Evolutionary conservation across 192 early-diverging fungal species (phyloP).

Genomic region (Linnemannia schmuckeri): DNA sequence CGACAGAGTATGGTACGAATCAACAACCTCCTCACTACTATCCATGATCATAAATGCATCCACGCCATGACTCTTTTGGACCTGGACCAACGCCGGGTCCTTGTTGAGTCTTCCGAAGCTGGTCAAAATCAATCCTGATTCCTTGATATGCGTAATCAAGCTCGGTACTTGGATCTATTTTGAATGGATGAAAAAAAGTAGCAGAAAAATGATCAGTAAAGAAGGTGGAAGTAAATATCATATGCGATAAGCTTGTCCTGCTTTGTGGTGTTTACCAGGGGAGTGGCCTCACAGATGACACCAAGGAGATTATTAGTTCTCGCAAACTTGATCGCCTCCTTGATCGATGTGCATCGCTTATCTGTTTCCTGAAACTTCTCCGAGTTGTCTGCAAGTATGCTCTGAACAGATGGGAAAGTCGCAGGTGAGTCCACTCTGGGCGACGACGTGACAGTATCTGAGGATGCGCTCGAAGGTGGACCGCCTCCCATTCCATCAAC

Average conservation of each 20-base stretch:
- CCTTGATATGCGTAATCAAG: constrained; percentile 93
- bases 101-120: constrained; percentile 88
- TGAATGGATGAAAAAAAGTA: too few species aligned
- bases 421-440: neutral
- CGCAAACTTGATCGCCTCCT: constrained; percentile 95
- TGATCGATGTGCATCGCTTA: constrained; percentile 76
- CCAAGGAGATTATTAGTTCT: constrained; percentile 93
- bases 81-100: constrained; percentile 64
- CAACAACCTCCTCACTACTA: neutral
- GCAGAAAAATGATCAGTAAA: too few species aligned
- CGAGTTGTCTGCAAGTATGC: neutral
- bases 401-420: constrained; percentile 21
- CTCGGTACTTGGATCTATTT: constrained; percentile 87
- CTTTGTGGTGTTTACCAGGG: constrained; percentile 71
- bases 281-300: constrained; percentile 90
- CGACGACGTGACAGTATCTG: constrained; percentile 28
- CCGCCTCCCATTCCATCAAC: neutral
- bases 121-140: constrained; percentile 90
- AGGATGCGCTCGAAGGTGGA: constrained; percentile 28
- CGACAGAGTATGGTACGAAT: neutral
- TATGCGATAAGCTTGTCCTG: neutral
- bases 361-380: constrained; percentile 53
- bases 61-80: constrained; percentile 87
- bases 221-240: too few species aligned
- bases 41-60: constrained; percentile 85